Conservation (phyloP, 2,329 filamentous ascomycete genomes). For the Corinectria fuckeliana region DNA sequence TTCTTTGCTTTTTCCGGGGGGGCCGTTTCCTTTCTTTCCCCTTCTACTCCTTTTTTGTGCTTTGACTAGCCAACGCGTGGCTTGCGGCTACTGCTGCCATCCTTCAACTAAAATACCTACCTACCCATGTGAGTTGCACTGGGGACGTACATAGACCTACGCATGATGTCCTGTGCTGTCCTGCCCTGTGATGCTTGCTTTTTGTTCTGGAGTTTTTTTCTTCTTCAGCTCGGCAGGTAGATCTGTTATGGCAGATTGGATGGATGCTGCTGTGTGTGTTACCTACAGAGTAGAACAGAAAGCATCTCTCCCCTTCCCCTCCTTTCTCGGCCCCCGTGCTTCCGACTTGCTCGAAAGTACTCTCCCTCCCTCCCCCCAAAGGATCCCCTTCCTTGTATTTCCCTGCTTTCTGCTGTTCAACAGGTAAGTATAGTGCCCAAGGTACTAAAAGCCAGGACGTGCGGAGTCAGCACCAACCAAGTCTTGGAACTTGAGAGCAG, state of each 20-base stretch:
- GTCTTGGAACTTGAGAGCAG: background rate
- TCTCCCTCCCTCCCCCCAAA: background rate
- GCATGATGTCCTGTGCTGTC: too few relatives aligned
- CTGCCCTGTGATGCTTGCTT: conserved; percentile 29
- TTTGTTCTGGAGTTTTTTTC: conserved; percentile 33
- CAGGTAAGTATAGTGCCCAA: too few relatives aligned
- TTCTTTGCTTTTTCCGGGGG: background rate
- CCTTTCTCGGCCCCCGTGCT: background rate
- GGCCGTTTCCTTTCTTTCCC: background rate
- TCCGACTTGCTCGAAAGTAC: background rate
- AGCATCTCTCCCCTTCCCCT: too few relatives aligned
- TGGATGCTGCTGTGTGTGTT: background rate
- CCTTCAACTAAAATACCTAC: conserved; percentile 1
- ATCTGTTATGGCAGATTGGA: conserved; percentile 19
- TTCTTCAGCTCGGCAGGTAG: conserved; percentile 26
- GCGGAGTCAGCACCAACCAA: background rate
- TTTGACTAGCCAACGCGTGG: conserved; percentile 6
- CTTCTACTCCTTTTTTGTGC: background rate
- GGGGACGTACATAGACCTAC: too few relatives aligned
- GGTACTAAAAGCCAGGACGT: too few relatives aligned
- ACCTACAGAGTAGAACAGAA: too few relatives aligned
- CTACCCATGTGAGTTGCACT: too few relatives aligned
- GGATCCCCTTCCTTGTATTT: background rate
- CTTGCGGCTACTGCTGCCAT: conserved; percentile 11
- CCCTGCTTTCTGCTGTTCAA: background rate